Conservation (phyloP, 352 stramenopile species). For the Globisporangium apiculatum region DNA sequence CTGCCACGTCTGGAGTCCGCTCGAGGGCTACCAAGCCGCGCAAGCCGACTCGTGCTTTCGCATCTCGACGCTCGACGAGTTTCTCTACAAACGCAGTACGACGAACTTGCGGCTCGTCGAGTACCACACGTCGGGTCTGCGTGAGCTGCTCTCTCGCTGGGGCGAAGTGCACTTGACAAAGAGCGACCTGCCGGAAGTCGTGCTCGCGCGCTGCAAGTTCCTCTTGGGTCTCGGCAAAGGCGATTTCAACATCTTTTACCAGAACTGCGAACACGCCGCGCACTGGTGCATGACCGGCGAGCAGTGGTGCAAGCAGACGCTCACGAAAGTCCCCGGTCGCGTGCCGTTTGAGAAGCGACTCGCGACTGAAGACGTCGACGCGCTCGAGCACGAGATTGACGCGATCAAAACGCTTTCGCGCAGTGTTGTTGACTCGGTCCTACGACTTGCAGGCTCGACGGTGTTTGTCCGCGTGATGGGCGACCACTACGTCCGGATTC, state of each 20-base stretch:
- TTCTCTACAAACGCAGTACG: slow-evolving; percentile 56
- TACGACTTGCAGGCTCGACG: slow-evolving; percentile 44
- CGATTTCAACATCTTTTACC: slow-evolving; percentile 85
- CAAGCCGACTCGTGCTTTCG: slow-evolving; percentile 83
- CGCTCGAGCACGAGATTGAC: slow-evolving; percentile 62
- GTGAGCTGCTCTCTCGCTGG: slow-evolving; percentile 73
- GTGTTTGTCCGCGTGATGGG: slow-evolving; percentile 72
- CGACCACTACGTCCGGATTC: slow-evolving; percentile 54
- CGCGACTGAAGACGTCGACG: slow-evolving; percentile 67
- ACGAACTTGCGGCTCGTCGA: slow-evolving; percentile 70
- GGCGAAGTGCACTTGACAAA: slow-evolving; percentile 84
- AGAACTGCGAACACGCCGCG: slow-evolving; percentile 84
- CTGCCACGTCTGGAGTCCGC: slow-evolving; percentile 81
- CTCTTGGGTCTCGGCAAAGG: slow-evolving; percentile 64
- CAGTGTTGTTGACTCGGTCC: slow-evolving; percentile 56
- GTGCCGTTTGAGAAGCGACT: slow-evolving; percentile 79
- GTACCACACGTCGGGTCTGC: slow-evolving; percentile 78
- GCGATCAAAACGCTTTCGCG: slow-evolving; percentile 67
- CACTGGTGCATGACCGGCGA: slow-evolving; percentile 88
- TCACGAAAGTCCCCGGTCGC: slow-evolving; percentile 59
- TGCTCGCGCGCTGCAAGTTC: slow-evolving; percentile 79
- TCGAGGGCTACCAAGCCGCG: slow-evolving; percentile 61
- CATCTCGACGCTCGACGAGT: slow-evolving; percentile 83
- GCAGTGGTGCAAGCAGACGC: slow-evolving; percentile 85
- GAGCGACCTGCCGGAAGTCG: slow-evolving; percentile 73